phyloP scores from a whole-genome alignment of 129 eudicot genomes.

The Artemisia argyi region DNA sequence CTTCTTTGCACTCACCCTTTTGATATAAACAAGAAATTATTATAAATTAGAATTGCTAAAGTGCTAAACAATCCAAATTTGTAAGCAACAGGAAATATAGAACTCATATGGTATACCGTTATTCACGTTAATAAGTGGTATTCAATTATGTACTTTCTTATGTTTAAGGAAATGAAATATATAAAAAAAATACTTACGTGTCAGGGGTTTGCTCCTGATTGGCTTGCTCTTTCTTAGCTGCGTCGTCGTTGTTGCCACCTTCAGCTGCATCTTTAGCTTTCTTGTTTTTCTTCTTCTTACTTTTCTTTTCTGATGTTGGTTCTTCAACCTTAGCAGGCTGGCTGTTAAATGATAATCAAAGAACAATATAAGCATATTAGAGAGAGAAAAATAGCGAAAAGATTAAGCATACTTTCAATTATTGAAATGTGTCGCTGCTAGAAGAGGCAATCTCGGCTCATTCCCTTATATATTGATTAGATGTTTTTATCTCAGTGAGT shows the following conservation, averaged over 20 bases:
- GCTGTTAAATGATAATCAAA: constrained; percentile 27
- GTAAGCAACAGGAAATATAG: background rate
- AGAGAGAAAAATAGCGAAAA: background rate
- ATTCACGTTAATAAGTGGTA: background rate
- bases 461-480: too few relatives aligned
- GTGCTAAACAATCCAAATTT: background rate
- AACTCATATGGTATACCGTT: background rate
- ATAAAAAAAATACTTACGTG: constrained; percentile 39
- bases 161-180: background rate
- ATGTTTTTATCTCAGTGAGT: too few relatives aligned
- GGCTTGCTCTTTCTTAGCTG: constrained; percentile 20
- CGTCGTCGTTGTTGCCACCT: constrained; percentile 24
- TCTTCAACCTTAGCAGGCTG: constrained; percentile 32
- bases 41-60: background rate
- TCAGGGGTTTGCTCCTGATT: constrained; percentile 34
- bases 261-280: constrained; percentile 38
- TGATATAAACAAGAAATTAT: constrained; percentile 19
- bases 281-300: constrained; percentile 68
- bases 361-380: background rate
- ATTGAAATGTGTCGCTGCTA: too few relatives aligned
- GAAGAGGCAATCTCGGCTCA: too few relatives aligned
- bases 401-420: too few relatives aligned
- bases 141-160: background rate
- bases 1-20: constrained; percentile 24
- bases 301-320: constrained; percentile 42